Base-by-base conservation (phyloP, 2,329 filamentous ascomycete species). In the Berkeleyomyces rouxiae region DNA sequence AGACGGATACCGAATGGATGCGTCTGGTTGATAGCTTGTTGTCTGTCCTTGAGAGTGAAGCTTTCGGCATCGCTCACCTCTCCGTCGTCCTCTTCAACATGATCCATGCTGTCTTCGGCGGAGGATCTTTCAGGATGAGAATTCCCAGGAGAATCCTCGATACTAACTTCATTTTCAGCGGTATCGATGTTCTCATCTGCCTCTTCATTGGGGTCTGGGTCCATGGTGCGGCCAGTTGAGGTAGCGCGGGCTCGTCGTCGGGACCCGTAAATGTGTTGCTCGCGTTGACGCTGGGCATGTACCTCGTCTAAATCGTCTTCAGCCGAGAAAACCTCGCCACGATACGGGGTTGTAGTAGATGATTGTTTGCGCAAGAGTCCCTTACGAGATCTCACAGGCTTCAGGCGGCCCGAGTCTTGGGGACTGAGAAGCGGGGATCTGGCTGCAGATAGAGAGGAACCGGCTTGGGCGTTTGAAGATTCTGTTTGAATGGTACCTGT, bases 1-100 rank as follows among this genome's bases (percentile, higher is more conserved):
- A 99, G 89, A 72, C 95, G 85, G 71, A 99, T 97, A 78, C 93
- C 93, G 69, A 99, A 99, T 0, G 93, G 93, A 78, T 99, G 93
- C 0, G 93, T 99, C 72, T 96, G 87, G 75, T 99, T 99, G 78
- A 99, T 99, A 67, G 93, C 93, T 72, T 96, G 85, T 74, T 99
- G 93, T 63, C 93, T 84, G 73, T 99, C 93, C 73, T 95, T 96
- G 68, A 99, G 81, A 0, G 93, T 99, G 72, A 99, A 99, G 76
- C 92, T 97, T 75, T 96, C 93, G 1, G 93, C 88, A 68, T 97
- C 93, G 72, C 92, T 96, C 60, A 91, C 70, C 64, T 87, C 84
- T 64, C 76, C 84, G 40, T 88, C 85, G 23, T 87, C 87, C 51
- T 37, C 51, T 7, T 86, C 83, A 49, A 81, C 82, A 57, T 82